These are phyloP conservation scores for Wickerhamiella infanticola DNA, from an alignment of 1,139 yeast species.

Conservation along the genomic window DNA sequence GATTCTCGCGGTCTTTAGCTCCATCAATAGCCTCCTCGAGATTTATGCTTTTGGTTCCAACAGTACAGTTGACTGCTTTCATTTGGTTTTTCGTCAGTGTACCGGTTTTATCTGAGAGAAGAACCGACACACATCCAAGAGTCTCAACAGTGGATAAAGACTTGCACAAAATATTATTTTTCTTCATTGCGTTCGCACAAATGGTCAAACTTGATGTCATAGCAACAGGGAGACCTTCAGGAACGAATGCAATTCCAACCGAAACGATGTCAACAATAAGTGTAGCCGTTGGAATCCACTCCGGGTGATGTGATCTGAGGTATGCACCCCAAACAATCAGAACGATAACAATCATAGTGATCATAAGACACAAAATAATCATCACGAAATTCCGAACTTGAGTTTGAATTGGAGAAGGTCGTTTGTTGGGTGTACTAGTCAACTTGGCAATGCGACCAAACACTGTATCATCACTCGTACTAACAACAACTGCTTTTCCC, in stretches of 20 bases:
- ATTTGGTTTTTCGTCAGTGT: slow-evolving; percentile 38
- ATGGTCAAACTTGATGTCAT: slow-evolving; percentile 37
- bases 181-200: slow-evolving; percentile 35
- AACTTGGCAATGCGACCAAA: slow-evolving; percentile 35
- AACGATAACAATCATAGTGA: slow-evolving; percentile 29
- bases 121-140: slow-evolving; percentile 33
- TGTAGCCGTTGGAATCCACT: slow-evolving; percentile 31
- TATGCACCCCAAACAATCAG: slow-evolving; percentile 37
- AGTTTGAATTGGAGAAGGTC: slow-evolving; percentile 32
- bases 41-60: slow-evolving; percentile 10
- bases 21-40: slow-evolving; percentile 15
- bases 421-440: slow-evolving; percentile 28
- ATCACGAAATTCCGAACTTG: slow-evolving; percentile 33
- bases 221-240: slow-evolving; percentile 41
- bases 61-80: slow-evolving; percentile 32
- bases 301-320: slow-evolving; percentile 27
- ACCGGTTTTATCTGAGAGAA: slow-evolving; percentile 42
- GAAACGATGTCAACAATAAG: slow-evolving; percentile 26
- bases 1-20: neutral
- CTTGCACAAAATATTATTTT: slow-evolving; percentile 32
- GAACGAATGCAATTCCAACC: slow-evolving; percentile 39
- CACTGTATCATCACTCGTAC: slow-evolving; percentile 34
- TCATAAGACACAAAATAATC: slow-evolving; percentile 27
- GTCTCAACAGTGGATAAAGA: slow-evolving; percentile 61
- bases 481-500: slow-evolving; percentile 33